Conservation (phyloP, 2,329 filamentous ascomycete genomes). For the Podosphaera leucotricha region DNA sequence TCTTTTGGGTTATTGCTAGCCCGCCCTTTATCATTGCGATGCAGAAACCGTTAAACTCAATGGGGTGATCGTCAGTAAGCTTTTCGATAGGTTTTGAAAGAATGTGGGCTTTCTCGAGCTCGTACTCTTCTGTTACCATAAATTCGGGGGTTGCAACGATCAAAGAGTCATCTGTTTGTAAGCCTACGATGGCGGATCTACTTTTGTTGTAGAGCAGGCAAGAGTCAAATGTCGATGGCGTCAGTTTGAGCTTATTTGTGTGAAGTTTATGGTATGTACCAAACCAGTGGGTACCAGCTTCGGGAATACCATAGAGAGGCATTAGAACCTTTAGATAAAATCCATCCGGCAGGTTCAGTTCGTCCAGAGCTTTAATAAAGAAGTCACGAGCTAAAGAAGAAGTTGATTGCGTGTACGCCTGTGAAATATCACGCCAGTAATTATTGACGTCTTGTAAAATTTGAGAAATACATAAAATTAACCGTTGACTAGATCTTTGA, state of each 20-base stretch:
- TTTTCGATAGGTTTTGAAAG: no score
- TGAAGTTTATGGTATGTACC: no score
- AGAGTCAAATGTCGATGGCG: no score
- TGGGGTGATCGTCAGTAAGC: not conserved
- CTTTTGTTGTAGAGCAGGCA: no score
- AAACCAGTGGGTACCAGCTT: not conserved
- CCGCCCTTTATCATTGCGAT: not conserved
- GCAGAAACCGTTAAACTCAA: conserved; percentile 1
- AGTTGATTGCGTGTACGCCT: conserved; percentile 1
- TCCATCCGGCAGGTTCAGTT: conserved; percentile 1
- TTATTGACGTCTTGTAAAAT: not conserved
- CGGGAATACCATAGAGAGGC: not conserved
- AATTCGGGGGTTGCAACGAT: no score
- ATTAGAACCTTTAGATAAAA: not conserved
- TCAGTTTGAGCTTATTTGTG: no score
- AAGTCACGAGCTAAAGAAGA: not conserved
- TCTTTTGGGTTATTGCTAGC: not conserved
- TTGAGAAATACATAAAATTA: not conserved
- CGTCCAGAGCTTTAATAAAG: not conserved
- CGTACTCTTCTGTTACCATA: no score
- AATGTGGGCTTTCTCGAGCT: no score
- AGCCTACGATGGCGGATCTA: no score
- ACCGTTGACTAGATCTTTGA: conserved; percentile 2
- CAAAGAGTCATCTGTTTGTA: no score
- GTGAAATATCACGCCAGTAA: conserved; percentile 1